Evolutionary conservation across 179 eudicot species (phyloP), one percentile per base, ranked within the genome.

Genomic region (Heliamphora pulchella): DNA sequence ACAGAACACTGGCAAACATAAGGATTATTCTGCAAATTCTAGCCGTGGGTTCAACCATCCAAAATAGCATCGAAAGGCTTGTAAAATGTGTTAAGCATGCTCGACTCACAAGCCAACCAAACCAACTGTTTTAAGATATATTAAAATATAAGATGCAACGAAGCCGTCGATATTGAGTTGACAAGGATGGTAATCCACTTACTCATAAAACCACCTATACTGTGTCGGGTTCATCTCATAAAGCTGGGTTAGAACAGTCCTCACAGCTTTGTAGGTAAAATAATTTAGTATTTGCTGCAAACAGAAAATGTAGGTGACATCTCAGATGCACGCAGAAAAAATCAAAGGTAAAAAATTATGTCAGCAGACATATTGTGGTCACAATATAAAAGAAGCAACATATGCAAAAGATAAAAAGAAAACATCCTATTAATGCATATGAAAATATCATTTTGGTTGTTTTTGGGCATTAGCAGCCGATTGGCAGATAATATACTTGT

Each of bases 261-360:
- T 92, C 84, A 89, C 93, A 43, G 98, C 98, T 87, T 95, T 95
- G 86, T 91, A 93, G 2, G 98, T 95, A 86, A 95, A 95, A 62
- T 91, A 94, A 77, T 93, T 91, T 75, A 91, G 75, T 48, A 92
- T 79, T 91, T 92, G 93, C 98, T 95, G 98, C 93, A 91, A 70
- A 31, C 57, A 80, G 68, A 70, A 68, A 75, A 75, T 75, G 0
- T 4, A 75, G 39, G 53, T 75, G 53, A 58, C 43, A 74, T 55
- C 5, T 47, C 39, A 61, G 14, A 74, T n/a, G 3, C 6, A 64
- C 22, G 7, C 22, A 64, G 11, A 64, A 43, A 8, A 43, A 67
- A 67, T n/a, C 41, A 47, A 11, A 67, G 46, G 48, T 67, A 41
- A 59, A 18, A 15, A 43, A 31, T 31, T 7, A 75, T 17, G 15